Conservation (phyloP, 441 rosid genomes). For the Mallotus repandus region DNA sequence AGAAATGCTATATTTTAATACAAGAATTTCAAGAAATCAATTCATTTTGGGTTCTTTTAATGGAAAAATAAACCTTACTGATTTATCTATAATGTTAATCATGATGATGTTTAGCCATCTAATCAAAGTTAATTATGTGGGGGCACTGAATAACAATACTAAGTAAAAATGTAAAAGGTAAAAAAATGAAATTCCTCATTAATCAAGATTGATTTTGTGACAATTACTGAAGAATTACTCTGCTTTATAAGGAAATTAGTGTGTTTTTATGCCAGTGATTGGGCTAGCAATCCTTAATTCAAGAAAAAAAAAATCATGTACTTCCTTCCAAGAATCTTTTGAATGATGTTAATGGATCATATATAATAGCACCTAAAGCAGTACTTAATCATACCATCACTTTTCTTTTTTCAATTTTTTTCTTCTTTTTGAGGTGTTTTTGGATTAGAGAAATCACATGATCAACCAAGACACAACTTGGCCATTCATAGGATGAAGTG, state of each 20-base stretch:
- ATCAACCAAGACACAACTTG: neutral
- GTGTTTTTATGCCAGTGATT: too few relatives aligned
- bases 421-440: too few relatives aligned
- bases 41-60: neutral
- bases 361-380: neutral
- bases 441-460: neutral
- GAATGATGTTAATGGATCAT: too few relatives aligned
- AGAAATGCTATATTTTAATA: constrained; percentile 8
- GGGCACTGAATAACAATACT: neutral
- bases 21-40: constrained; percentile 12
- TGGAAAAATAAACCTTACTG: neutral
- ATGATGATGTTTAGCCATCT: constrained; percentile 1
- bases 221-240: neutral
- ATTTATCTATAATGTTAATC: neutral
- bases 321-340: too few relatives aligned
- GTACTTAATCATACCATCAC: neutral
- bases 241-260: neutral
- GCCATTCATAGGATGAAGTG: constrained; percentile 1
- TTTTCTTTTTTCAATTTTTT: too few relatives aligned
- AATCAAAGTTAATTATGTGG: neutral
- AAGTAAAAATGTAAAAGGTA: neutral
- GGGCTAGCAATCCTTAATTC: too few relatives aligned
- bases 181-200: neutral
- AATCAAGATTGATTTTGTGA: neutral
- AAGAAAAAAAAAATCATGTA: too few relatives aligned